Evolutionary conservation across 78 protist genomes (phyloP).

Genomic region (Dictyostelium capitatum): DNA sequence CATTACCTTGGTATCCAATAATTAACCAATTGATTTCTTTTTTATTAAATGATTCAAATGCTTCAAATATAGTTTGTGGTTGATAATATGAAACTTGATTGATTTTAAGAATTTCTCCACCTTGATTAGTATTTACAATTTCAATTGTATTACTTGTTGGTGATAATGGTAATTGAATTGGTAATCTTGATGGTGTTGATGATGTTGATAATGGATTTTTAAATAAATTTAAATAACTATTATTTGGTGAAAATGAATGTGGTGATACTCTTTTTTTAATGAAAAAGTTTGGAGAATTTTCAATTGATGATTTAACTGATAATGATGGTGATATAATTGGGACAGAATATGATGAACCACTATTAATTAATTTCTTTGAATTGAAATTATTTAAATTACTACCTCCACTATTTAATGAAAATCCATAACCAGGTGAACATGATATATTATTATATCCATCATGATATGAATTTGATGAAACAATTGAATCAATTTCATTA

Average conservation of each 20-base stretch:
- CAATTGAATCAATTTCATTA: neutral
- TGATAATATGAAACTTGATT: neutral
- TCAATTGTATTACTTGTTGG: slow-evolving; percentile 19
- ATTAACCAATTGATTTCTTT: slow-evolving; percentile 45
- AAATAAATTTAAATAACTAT: neutral
- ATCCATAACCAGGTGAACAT: neutral
- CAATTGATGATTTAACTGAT: neutral
- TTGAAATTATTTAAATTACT: too few species aligned
- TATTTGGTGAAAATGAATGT: neutral
- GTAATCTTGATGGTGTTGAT: neutral
- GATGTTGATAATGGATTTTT: neutral
- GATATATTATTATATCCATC: neutral
- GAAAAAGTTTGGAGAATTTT: neutral
- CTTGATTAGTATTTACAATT: neutral
- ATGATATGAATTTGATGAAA: neutral
- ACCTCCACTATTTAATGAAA: neutral
- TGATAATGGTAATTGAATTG: neutral
- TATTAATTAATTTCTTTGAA: neutral
- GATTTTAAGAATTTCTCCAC: neutral
- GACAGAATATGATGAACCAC: neutral
- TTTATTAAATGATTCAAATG: slow-evolving; percentile 8
- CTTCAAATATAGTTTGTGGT: neutral
- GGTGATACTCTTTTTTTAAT: neutral
- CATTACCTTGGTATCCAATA: slow-evolving; percentile 4
- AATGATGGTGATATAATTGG: neutral